These are phyloP conservation scores for Larix sibirica DNA, from an alignment of 83 land plant species.

Conservation along the genomic window DNA sequence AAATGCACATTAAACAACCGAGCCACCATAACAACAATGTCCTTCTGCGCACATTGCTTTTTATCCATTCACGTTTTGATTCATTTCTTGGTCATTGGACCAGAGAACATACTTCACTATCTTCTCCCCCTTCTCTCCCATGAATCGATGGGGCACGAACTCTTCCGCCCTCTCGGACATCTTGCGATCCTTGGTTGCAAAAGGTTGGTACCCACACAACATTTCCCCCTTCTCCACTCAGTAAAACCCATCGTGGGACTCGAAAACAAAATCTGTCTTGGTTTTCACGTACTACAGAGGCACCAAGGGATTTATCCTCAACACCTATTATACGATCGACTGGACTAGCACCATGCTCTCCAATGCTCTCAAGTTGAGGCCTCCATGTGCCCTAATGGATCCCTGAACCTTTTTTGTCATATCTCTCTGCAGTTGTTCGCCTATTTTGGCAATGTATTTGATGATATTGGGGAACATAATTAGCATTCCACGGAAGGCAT, in stretches of 20 bases:
- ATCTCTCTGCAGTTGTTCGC: conserved; percentile 38
- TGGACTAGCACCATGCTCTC: conserved; percentile 66
- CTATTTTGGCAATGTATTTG: conserved; percentile 41
- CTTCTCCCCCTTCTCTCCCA: conserved; percentile 45
- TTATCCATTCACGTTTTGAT: conserved; percentile 45
- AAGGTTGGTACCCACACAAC: conserved; percentile 74
- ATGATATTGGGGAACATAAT: conserved; percentile 54
- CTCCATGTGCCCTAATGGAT: too few species aligned
- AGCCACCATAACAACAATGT: conserved; percentile 43
- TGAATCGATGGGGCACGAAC: conserved; percentile 66
- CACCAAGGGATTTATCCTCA: conserved; percentile 84
- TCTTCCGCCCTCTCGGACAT: conserved; percentile 54
- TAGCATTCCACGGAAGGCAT: conserved; percentile 71
- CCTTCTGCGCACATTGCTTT: conserved; percentile 92
- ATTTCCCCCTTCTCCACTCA: conserved; percentile 70
- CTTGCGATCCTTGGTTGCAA: conserved; percentile 67
- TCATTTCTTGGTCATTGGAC: conserved; percentile 83
- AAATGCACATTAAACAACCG: conserved; percentile 64
- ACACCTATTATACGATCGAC: conserved; percentile 70
- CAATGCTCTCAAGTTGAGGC: conserved; percentile 33
- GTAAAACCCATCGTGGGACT: too few species aligned
- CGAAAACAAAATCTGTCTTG: conserved; percentile 55
- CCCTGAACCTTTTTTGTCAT: conserved; percentile 70
- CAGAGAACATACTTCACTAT: conserved; percentile 63
- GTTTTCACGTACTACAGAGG: conserved; percentile 74